A percentile compares a stretch with the other conserved stretches of the same genome.
phyloP scores from a whole-genome alignment of 345 rosid genomes.

The Psidium guajava region DNA sequence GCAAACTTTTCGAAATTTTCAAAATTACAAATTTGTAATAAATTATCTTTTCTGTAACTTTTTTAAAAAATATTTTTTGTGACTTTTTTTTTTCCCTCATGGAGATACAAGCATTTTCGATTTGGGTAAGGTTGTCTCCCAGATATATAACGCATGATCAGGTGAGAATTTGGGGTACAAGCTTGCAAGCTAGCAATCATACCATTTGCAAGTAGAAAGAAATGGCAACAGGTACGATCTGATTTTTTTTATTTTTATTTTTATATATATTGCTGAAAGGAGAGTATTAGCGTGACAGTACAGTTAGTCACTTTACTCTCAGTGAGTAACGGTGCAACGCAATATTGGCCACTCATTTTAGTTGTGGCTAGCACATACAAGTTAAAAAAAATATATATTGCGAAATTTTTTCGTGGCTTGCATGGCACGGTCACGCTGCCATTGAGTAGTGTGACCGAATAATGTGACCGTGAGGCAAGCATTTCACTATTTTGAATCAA shows the following conservation, averaged over 20 bases:
- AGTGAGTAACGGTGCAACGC: too few relatives aligned
- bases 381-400: too few relatives aligned
- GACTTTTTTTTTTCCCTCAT: background rate
- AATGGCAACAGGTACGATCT: background rate
- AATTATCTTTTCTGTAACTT: background rate
- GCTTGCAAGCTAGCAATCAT: background rate
- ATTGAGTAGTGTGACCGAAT: too few relatives aligned
- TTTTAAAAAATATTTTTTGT: background rate
- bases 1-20: background rate
- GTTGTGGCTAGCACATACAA: too few relatives aligned
- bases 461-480: too few relatives aligned
- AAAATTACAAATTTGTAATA: background rate
- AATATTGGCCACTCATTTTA: too few relatives aligned
- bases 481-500: background rate
- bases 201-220: background rate
- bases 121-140: background rate
- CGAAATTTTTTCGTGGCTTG: too few relatives aligned
- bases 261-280: too few relatives aligned
- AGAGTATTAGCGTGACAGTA: too few relatives aligned
- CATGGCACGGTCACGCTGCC: too few relatives aligned
- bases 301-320: too few relatives aligned
- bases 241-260: background rate
- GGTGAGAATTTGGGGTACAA: background rate
- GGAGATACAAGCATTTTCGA: background rate
- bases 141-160: background rate